Evolutionary conservation across 2,329 filamentous ascomycete species (phyloP).

Genomic region (Eutypa lata): DNA sequence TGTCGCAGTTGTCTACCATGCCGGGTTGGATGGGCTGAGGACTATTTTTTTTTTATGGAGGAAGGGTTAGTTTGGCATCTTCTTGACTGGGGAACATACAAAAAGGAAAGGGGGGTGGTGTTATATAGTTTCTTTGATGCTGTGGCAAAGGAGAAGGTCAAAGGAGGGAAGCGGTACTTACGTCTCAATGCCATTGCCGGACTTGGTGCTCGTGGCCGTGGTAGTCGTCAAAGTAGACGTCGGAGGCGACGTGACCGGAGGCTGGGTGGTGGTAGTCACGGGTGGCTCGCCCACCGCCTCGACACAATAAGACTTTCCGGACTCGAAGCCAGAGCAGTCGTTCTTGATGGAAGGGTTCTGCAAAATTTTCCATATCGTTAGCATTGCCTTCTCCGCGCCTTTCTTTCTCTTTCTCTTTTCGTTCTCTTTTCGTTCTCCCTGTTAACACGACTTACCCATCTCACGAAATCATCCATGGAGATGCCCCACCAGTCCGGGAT

Average conservation of each 20-base stretch:
- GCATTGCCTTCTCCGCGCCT: not conserved
- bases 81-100: no score
- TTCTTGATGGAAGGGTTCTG: constrained; percentile 4
- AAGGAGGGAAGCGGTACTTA: not conserved
- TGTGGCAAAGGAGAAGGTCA: no score
- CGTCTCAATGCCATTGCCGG: not conserved
- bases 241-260: not conserved
- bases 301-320: constrained; percentile 1
- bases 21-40: not conserved
- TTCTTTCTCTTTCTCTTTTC: no score
- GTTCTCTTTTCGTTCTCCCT: no score
- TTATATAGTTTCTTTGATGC: no score
- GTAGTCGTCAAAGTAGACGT: not conserved
- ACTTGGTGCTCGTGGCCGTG: not conserved
- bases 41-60: no score
- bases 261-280: not conserved
- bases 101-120: not conserved
- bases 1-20: not conserved
- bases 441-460: constrained; percentile 5
- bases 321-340: not conserved
- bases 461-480: constrained; percentile 1
- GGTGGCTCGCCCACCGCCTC: not conserved
- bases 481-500: not conserved
- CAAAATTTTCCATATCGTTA: not conserved
- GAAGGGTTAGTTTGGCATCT: no score